A percentile compares a stretch with the other conserved stretches of the same genome.
Evolutionary conservation across 1,284 basidiomycete genomes (phyloP).

Genomic region (Agaricales sp.): DNA sequence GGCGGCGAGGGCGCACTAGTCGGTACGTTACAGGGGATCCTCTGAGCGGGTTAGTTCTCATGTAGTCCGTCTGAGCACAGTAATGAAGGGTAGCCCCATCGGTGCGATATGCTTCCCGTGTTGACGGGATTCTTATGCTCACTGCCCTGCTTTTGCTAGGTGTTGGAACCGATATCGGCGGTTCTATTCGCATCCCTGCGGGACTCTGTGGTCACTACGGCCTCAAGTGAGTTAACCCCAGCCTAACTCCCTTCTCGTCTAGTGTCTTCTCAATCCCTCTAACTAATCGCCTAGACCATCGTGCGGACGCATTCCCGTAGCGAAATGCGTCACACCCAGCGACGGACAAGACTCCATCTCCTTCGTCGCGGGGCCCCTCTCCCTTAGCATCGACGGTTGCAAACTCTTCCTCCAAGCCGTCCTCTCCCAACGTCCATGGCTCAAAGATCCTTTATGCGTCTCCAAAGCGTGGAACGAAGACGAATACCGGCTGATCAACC

Average conservation of each 20-base stretch:
- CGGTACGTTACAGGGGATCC: neutral
- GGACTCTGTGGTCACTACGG: neutral
- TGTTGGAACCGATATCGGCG: constrained; percentile 40
- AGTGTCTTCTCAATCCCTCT: neutral
- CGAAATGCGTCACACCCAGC: neutral
- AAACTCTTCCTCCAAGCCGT: constrained; percentile 34
- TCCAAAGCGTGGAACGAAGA: constrained; percentile 34
- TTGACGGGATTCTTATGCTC: neutral
- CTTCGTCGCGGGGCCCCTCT: constrained; percentile 36
- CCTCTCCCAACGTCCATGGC: constrained; percentile 34
- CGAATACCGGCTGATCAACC: constrained; percentile 16
- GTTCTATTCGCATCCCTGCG: constrained; percentile 18
- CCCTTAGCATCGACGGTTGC: constrained; percentile 33
- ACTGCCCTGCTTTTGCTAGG: constrained; percentile 23
- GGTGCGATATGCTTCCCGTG: neutral
- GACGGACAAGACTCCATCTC: constrained; percentile 28
- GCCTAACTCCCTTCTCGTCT: constrained; percentile 30
- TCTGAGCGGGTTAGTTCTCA: no score
- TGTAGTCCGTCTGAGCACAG: no score
- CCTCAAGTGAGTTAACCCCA: neutral
- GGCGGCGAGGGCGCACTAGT: constrained; percentile 60
- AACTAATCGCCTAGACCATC: neutral
- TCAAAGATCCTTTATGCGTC: constrained; percentile 30
- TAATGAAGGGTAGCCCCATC: neutral
- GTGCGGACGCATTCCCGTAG: neutral